Conservation (phyloP, 108 stramenopile species). For the Discostella stelligeroides region DNA sequence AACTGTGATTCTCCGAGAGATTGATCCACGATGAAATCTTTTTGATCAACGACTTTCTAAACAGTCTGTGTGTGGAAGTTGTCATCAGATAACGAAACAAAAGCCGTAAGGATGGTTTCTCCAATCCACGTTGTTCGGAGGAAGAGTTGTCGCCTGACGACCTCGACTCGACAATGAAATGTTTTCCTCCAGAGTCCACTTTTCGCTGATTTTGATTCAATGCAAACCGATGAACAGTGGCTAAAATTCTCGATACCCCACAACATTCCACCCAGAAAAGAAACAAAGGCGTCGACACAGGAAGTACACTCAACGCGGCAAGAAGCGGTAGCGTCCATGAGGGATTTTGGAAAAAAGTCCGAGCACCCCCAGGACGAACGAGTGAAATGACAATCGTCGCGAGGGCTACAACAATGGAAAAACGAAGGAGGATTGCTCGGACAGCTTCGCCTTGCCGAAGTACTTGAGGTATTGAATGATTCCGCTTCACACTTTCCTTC, state of each 20-base stretch:
- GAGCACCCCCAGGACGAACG: slow-evolving; percentile 36
- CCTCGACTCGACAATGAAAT: background rate
- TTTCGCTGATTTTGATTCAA: background rate
- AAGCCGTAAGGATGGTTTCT: slow-evolving; percentile 25
- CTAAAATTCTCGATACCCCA: slow-evolving; percentile 76
- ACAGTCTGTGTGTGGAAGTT: slow-evolving; percentile 58
- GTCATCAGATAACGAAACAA: slow-evolving; percentile 67
- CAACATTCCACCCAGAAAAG: slow-evolving; percentile 70
- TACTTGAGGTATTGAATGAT: slow-evolving; percentile 50
- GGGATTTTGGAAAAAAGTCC: slow-evolving; percentile 33
- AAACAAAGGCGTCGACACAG: slow-evolving; percentile 62
- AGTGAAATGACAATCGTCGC: slow-evolving; percentile 52
- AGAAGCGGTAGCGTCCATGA: slow-evolving; percentile 64
- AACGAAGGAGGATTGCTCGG: slow-evolving; percentile 41
- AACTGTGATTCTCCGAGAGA: background rate
- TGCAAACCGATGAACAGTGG: slow-evolving; percentile 69
- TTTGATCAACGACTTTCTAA: slow-evolving; percentile 21
- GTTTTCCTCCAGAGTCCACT: background rate
- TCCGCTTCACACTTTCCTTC: slow-evolving; percentile 25
- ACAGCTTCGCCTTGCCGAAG: slow-evolving; percentile 60
- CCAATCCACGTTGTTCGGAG: background rate
- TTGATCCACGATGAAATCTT: background rate
- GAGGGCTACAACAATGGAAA: slow-evolving; percentile 47
- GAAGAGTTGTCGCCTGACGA: background rate
- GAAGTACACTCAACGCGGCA: slow-evolving; percentile 64